phyloP scores from a whole-genome alignment of 371 early-diverging fungal species.

The Rhizopus delemar region DNA sequence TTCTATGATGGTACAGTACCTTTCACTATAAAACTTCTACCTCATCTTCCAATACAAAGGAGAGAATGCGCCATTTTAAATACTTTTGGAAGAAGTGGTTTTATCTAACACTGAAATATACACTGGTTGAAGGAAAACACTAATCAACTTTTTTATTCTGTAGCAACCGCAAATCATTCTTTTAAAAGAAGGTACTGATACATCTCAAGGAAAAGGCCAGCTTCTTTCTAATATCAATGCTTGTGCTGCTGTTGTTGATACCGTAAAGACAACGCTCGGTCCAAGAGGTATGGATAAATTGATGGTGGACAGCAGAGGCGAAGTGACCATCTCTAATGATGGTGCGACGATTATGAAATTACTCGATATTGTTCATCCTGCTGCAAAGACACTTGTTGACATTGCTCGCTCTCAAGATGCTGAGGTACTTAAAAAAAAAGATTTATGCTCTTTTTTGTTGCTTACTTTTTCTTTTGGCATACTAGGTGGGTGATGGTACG shows the following conservation, averaged over 20 bases:
- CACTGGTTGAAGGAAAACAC: not conserved
- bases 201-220: constrained; percentile 98
- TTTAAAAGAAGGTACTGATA: constrained; percentile 98
- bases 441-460: not conserved
- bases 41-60: too few relatives aligned
- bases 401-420: constrained; percentile 99
- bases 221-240: constrained; percentile 98
- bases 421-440: constrained; percentile 69
- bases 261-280: constrained; percentile 97
- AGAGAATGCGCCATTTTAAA: not conserved
- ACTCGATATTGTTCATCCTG: constrained; percentile 98
- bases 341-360: constrained; percentile 99
- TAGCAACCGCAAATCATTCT: constrained; percentile 98
- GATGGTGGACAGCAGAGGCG: constrained; percentile 91
- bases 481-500: constrained; percentile 97
- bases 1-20: not conserved
- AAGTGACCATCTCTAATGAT: constrained; percentile 99
- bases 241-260: constrained; percentile 93
- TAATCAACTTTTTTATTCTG: not conserved
- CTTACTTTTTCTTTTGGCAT: too few relatives aligned
- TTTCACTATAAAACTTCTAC: too few relatives aligned
- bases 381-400: constrained; percentile 96
- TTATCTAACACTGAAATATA: not conserved
- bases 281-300: constrained; percentile 99
- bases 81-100: not conserved